Evolutionary conservation across 352 stramenopile species (phyloP).

Genomic region (Thraustochytrium striatum): DNA sequence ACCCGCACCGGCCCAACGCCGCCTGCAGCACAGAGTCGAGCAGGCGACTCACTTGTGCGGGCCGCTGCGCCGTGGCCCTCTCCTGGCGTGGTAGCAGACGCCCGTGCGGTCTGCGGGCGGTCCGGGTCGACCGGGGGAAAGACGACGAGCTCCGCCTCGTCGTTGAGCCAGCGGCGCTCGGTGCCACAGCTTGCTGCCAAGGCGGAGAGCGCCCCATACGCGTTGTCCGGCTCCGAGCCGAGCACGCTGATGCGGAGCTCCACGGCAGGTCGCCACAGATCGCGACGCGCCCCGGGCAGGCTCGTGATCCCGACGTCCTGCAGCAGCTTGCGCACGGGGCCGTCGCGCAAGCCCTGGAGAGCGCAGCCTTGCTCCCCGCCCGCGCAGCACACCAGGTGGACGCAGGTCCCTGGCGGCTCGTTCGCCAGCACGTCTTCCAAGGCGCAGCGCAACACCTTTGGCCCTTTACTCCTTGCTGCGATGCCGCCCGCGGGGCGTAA

Average conservation of each 20-base stretch:
- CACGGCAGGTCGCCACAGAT: no score
- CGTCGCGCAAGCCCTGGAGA: not conserved
- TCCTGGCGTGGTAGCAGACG: not conserved
- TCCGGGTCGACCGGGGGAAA: not conserved
- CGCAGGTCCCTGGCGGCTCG: not conserved
- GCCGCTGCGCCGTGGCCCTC: not conserved
- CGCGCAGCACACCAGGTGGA: not conserved
- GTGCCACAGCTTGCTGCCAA: not conserved
- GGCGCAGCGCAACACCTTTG: no score
- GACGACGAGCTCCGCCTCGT: not conserved
- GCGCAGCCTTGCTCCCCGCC: not conserved
- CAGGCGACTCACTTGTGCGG: not conserved
- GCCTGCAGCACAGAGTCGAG: not conserved
- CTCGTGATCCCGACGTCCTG: not conserved
- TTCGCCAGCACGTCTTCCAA: not conserved
- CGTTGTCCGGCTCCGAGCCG: not conserved
- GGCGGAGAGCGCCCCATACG: not conserved
- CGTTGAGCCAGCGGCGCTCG: constrained; percentile 1
- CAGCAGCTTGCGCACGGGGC: not conserved
- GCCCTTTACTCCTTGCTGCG: no score
- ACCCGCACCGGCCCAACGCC: not conserved
- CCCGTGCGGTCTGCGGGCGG: not conserved
- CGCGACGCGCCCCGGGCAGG: not conserved
- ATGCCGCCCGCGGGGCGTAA: no score
- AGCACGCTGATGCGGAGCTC: not conserved